These are phyloP conservation scores for Shiraia sp. DNA, from an alignment of 2,329 filamentous ascomycete genomes.

Conservation along the genomic window DNA sequence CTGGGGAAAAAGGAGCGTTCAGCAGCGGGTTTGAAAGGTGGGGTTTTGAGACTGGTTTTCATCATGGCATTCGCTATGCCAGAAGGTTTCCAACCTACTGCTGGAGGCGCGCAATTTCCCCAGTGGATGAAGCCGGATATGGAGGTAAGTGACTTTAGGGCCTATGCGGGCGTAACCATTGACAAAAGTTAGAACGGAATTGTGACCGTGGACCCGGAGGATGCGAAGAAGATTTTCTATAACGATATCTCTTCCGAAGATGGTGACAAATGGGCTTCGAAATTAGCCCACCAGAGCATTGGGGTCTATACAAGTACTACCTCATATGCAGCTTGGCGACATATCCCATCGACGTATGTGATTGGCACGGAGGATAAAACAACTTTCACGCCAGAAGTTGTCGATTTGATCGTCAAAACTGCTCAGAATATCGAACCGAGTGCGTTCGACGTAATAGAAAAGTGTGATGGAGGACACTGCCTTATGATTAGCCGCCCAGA, in stretches of 20 bases:
- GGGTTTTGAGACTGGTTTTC: constrained; percentile 12
- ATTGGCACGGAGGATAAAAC: constrained; percentile 7
- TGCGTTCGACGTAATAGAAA: constrained; percentile 13
- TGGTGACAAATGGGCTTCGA: constrained; percentile 3
- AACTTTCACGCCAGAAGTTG: constrained; percentile 10
- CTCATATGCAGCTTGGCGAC: constrained; percentile 15
- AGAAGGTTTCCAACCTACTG: constrained; percentile 11
- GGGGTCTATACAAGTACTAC: constrained; percentile 12
- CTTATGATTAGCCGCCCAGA: constrained; percentile 12
- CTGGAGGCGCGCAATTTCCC: constrained; percentile 3
- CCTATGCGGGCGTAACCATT: not conserved
- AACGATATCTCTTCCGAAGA: constrained; percentile 6
- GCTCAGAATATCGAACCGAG: constrained; percentile 6
- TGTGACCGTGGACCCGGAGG: constrained; percentile 3
- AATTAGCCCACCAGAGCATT: constrained; percentile 12
- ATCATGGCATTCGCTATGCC: constrained; percentile 10
- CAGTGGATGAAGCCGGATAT: constrained; percentile 12
- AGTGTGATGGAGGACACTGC: constrained; percentile 10
- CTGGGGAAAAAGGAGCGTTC: constrained; percentile 8
- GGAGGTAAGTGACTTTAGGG: constrained; percentile 5
- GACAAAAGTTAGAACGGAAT: constrained; percentile 2
- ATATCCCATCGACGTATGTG: constrained; percentile 16
- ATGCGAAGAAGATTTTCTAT: constrained; percentile 13
- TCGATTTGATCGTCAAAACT: constrained; percentile 10
- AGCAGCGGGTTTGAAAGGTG: constrained; percentile 6